A percentile compares a stretch with the other conserved stretches of the same genome.
Conservation (phyloP, 2,329 filamentous ascomycete species). For the Chrysoporthe cubensis region DNA sequence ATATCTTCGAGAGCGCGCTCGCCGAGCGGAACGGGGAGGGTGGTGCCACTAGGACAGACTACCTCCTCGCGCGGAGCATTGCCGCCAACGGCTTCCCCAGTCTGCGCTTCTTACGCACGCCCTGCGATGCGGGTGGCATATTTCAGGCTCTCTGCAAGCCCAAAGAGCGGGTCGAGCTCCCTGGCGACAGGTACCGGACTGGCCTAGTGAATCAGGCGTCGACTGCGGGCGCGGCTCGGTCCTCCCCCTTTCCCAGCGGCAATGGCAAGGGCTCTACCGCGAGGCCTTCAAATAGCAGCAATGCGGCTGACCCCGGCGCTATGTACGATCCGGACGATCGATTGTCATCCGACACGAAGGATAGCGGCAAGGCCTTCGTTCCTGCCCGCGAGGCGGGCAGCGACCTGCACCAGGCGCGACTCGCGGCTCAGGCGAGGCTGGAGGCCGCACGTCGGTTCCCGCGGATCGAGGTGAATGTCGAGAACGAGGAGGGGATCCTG, state of each 20-base stretch:
- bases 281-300: not conserved
- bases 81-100: conserved; percentile 63
- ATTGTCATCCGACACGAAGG: conserved; percentile 17
- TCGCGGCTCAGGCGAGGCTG: conserved; percentile 68
- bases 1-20: conserved; percentile 55
- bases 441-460: conserved; percentile 59
- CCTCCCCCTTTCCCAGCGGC: conserved; percentile 2
- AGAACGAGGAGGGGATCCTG: conserved; percentile 54
- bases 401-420: conserved; percentile 56
- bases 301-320: not conserved
- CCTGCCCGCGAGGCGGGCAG: conserved; percentile 37
- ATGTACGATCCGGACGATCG: conserved; percentile 7
- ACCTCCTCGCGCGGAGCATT: conserved; percentile 68
- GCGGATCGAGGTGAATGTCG: conserved; percentile 62
- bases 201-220: conserved; percentile 25
- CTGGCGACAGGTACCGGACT: conserved; percentile 51
- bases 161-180: conserved; percentile 55
- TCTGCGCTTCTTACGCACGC: conserved; percentile 63
- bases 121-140: conserved; percentile 69
- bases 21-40: conserved; percentile 36
- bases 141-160: conserved; percentile 73
- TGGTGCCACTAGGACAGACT: conserved; percentile 54
- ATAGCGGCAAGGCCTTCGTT: conserved; percentile 22
- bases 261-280: not conserved
- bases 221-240: not conserved